phyloP scores from a whole-genome alignment of 1,284 basidiomycete species.

The Moniliophthora roreri region DNA sequence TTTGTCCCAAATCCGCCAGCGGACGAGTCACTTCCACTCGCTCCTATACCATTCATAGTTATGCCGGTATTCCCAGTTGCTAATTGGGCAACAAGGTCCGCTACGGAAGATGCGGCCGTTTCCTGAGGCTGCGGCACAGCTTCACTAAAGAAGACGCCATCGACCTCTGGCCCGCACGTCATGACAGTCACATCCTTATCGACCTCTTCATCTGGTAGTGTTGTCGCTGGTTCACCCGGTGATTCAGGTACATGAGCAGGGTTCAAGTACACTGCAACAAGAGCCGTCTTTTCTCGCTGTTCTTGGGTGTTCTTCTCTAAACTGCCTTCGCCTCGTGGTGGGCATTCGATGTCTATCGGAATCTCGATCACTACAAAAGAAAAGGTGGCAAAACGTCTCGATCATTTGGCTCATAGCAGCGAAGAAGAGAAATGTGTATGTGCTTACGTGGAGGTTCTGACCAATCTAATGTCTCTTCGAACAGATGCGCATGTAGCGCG shows the following conservation, averaged over 20 bases:
- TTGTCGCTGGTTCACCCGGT: conserved; percentile 64
- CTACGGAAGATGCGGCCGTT: conserved; percentile 44
- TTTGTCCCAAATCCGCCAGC: background rate
- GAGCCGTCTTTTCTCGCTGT: conserved; percentile 72
- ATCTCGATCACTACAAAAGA: conserved; percentile 55
- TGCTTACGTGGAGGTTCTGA: conserved; percentile 69
- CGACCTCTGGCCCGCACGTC: conserved; percentile 67
- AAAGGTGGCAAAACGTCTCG: background rate
- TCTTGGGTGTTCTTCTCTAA: conserved; percentile 67
- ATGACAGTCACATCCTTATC: conserved; percentile 63
- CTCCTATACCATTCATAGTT: conserved; percentile 14
- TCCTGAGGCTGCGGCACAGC: conserved; percentile 19
- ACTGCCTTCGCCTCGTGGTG: conserved; percentile 61
- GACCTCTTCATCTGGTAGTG: conserved; percentile 65
- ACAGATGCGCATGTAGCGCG: conserved; percentile 73
- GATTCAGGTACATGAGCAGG: conserved; percentile 70
- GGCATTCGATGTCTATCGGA: conserved; percentile 51
- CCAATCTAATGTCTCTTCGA: conserved; percentile 84
- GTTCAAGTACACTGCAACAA: conserved; percentile 71
- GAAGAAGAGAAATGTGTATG: background rate
- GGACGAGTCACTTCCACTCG: background rate
- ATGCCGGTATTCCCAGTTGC: conserved; percentile 32
- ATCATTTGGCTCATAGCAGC: background rate
- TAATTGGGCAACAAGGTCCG: conserved; percentile 69
- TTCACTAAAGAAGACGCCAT: conserved; percentile 31